Evolutionary conservation across 2,329 filamentous ascomycete genomes (phyloP), one percentile per base, ranked within the genome.

Genomic region (Cercospora berteroae): DNA sequence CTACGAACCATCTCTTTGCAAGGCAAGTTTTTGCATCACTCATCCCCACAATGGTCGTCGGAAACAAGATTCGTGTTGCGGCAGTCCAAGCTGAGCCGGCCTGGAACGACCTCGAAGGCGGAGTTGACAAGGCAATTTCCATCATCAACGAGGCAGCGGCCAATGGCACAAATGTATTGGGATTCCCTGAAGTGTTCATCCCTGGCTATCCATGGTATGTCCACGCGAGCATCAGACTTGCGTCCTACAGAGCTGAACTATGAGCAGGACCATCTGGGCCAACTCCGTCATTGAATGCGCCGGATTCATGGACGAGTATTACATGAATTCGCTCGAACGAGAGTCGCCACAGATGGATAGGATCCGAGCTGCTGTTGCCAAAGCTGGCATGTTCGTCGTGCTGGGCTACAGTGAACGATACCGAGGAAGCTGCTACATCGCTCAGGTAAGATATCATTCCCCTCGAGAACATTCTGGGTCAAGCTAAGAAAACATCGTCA

Each of bases 291-390:
- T 67, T 77, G 75, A 36, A 73, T 81, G 13, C 78, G 80, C 0
- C 73, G 67, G 67, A 20, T 65, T 81, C 18, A 74, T 82, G n/a
- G 44, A 63, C 12, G 29, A 39, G 67, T 84, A 84, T 72, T 80
- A 80, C 48, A 78, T 83, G 75, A 86, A 86, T 77, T 83, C 81
- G 31, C 78, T 86, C 9, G 73, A 76, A 0, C 79, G 81, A 1
- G 80, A 85, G 72, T 85, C 82, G 0, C 80, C 82, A 3, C 82
- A 86, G 71, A 86, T 87, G 84, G 79, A 79, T n/a, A 81, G 81
- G 7, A 87, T 87, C 70, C 77, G 80, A n/a, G 77, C 78, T 6
- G 82, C 83, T 5, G 84, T 84, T 13, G 79, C 79, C 3, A 78
- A 80, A 57, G 83, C 85, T 70, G 80, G 83, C 63, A 84, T 86